These are phyloP conservation scores for Rhododendron henanense DNA, from an alignment of 148 eudicot species.

Conservation along the genomic window DNA sequence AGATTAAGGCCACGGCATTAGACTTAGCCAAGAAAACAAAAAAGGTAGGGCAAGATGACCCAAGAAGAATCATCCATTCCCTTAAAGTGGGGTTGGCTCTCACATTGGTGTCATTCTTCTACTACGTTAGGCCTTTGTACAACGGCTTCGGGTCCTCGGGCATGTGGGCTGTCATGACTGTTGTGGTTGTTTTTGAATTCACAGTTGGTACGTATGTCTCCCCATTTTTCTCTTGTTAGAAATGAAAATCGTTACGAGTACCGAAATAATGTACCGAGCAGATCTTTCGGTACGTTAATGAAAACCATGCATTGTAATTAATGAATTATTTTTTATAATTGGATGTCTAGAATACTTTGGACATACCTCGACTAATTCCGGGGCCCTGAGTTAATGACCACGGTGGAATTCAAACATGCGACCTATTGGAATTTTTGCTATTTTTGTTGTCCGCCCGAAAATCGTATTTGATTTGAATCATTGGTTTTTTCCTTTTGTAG, in stretches of 20 bases:
- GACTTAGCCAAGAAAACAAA: slow-evolving; percentile 19
- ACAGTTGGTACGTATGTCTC: slow-evolving; percentile 58
- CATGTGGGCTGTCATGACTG: slow-evolving; percentile 87
- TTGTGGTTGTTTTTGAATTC: slow-evolving; percentile 75
- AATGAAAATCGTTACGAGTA: too few relatives aligned
- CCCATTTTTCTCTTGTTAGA: neutral
- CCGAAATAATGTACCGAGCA: neutral
- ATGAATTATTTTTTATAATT: neutral
- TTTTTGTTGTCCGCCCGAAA: neutral
- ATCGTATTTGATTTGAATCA: neutral
- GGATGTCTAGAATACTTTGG: too few relatives aligned
- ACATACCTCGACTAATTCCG: too few relatives aligned
- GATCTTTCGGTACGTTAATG: too few relatives aligned
- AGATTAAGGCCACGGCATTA: slow-evolving; percentile 11
- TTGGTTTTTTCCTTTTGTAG: slow-evolving; percentile 24
- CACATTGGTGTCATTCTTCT: slow-evolving; percentile 63
- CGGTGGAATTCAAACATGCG: neutral
- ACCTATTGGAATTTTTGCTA: too few relatives aligned
- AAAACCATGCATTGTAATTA: neutral
- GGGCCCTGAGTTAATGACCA: neutral
- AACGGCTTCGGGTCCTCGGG: slow-evolving; percentile 52
- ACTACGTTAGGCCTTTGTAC: slow-evolving; percentile 59
- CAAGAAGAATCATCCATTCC: slow-evolving; percentile 67
- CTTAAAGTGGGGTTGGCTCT: slow-evolving; percentile 66
- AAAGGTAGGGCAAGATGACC: slow-evolving; percentile 56